Evolutionary conservation across 2,329 filamentous ascomycete species (phyloP).

Genomic region (Graphilbum fragrans): DNA sequence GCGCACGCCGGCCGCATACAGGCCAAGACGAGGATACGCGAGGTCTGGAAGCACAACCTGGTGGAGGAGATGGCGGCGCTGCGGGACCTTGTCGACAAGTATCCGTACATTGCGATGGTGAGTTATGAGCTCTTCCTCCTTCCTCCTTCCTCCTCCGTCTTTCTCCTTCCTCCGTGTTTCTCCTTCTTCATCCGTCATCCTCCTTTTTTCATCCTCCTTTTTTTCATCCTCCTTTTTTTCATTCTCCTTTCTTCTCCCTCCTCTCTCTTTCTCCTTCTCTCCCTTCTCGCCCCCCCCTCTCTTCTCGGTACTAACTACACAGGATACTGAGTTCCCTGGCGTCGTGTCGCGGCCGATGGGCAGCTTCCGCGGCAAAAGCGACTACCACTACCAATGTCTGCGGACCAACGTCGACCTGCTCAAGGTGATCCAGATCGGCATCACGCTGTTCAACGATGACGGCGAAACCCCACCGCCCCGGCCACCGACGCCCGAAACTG

Average conservation of each 20-base stretch:
- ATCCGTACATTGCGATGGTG: constrained; percentile 97
- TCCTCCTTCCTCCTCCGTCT: constrained; percentile 6
- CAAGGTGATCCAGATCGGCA: constrained; percentile 93
- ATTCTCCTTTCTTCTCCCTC: not conserved
- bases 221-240: constrained; percentile 2
- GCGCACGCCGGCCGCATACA: constrained; percentile 43
- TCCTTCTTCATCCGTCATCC: constrained; percentile 1
- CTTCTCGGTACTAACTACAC: constrained; percentile 3
- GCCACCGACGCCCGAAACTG: constrained; percentile 33
- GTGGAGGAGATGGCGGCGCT: constrained; percentile 81
- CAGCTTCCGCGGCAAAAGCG: constrained; percentile 84
- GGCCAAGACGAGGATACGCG: constrained; percentile 72
- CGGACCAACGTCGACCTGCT: constrained; percentile 95
- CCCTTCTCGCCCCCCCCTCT: not conserved
- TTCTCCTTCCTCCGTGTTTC: not conserved
- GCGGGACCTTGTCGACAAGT: constrained; percentile 74
- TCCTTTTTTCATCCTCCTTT: not conserved
- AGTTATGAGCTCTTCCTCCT: constrained; percentile 22
- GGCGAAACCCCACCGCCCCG: constrained; percentile 74
- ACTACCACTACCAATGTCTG: constrained; percentile 97
- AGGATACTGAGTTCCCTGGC: constrained; percentile 98
- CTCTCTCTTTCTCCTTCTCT: not conserved
- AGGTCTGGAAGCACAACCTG: constrained; percentile 91
- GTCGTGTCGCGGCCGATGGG: constrained; percentile 94
- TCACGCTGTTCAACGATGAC: constrained; percentile 84